phyloP scores from a whole-genome alignment of 805 yeast species.

The Teunomyces barrocoloradensis region DNA sequence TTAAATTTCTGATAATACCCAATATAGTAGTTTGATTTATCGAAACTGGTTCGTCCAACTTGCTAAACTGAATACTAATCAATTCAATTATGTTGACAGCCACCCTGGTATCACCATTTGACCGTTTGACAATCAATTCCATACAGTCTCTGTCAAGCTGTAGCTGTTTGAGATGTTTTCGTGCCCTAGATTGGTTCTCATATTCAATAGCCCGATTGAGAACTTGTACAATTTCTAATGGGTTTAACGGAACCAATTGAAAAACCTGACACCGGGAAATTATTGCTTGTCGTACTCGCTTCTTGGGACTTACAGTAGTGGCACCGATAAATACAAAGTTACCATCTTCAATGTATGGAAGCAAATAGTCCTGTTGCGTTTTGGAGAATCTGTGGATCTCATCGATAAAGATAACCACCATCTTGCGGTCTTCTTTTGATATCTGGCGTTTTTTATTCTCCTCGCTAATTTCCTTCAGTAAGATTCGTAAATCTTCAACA shows the following conservation, averaged over 20 bases:
- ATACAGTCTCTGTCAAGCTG: constrained; percentile 6
- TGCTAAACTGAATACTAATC: constrained; percentile 17
- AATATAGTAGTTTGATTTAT: background rate
- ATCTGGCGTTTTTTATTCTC: constrained; percentile 42
- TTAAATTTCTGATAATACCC: background rate
- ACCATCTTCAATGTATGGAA: constrained; percentile 84
- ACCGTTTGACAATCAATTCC: constrained; percentile 13
- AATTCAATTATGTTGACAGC: constrained; percentile 34
- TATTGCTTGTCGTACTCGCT: constrained; percentile 77
- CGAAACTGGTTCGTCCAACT: background rate
- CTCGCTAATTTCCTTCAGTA: constrained; percentile 48
- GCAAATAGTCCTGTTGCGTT: constrained; percentile 81
- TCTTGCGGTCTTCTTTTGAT: constrained; percentile 10
- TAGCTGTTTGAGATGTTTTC: background rate
- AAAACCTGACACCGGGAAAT: constrained; percentile 82
- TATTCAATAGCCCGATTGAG: constrained; percentile 54
- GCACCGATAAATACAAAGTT: constrained; percentile 84
- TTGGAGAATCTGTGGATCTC: constrained; percentile 89
- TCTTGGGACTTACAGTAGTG: constrained; percentile 75
- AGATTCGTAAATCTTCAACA: constrained; percentile 59
- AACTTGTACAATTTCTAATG: constrained; percentile 50
- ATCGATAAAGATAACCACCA: constrained; percentile 71
- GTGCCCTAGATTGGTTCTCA: constrained; percentile 28
- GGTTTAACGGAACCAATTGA: constrained; percentile 53
- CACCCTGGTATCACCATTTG: constrained; percentile 33